Conservation (phyloP, 345 rosid species). For the Hibiscus mutabilis region DNA sequence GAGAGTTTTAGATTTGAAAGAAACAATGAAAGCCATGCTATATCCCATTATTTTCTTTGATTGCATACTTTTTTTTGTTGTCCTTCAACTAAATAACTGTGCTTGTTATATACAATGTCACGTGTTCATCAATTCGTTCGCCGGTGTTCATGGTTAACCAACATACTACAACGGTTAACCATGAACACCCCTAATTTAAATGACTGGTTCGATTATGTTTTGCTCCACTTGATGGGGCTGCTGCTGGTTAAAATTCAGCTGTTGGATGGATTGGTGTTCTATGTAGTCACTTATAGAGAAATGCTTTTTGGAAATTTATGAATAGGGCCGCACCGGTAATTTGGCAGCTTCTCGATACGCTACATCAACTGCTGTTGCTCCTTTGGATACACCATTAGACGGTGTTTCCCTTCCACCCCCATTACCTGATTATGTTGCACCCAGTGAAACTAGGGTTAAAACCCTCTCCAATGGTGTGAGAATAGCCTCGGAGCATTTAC, state of each 20-base stretch:
- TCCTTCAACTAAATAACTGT: not conserved
- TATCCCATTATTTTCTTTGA: not conserved
- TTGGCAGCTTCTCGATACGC: conserved; percentile 40
- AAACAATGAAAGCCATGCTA: not conserved
- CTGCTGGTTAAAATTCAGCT: not conserved
- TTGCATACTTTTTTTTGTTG: not conserved
- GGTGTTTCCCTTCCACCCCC: conserved; percentile 51
- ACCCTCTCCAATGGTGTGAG: conserved; percentile 70
- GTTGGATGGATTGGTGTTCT: not conserved
- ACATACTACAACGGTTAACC: too few species aligned
- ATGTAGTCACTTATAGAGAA: not conserved
- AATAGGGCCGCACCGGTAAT: conserved; percentile 41
- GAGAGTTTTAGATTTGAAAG: not conserved
- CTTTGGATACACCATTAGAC: conserved; percentile 49
- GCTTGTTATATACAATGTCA: not conserved
- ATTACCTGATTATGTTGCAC: conserved; percentile 59
- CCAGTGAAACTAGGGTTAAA: conserved; percentile 44
- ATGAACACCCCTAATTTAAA: not conserved
- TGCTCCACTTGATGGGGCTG: not conserved
- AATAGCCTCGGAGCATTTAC: conserved; percentile 61
- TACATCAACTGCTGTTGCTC: conserved; percentile 51
- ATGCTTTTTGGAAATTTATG: conserved; percentile 1
- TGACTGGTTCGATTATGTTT: not conserved
- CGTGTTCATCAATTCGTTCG: not conserved
- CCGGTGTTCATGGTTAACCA: too few species aligned